Conservation (phyloP, 1,139 yeast genomes). For the Sugiyamaella castrensis region DNA sequence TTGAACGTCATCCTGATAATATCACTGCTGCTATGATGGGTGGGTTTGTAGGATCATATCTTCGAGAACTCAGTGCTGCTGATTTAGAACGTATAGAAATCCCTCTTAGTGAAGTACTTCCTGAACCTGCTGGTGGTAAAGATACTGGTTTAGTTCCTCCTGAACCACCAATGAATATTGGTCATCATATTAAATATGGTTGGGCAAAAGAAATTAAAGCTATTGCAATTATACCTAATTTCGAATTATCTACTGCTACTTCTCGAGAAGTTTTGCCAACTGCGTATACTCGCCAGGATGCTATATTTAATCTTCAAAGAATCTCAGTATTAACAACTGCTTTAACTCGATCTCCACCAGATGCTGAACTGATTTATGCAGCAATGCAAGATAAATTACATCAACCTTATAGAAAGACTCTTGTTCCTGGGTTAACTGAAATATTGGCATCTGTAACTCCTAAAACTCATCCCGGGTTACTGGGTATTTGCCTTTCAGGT, state of each 20-base stretch:
- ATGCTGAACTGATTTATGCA: conserved; percentile 76
- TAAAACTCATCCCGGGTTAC: conserved; percentile 70
- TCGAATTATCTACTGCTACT: conserved; percentile 89
- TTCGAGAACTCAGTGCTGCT: conserved; percentile 69
- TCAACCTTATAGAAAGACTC: conserved; percentile 88
- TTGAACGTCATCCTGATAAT: conserved; percentile 97
- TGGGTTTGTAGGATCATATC: conserved; percentile 93
- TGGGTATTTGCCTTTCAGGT: conserved; percentile 94
- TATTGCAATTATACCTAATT: conserved; percentile 86
- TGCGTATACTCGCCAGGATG: conserved; percentile 73
- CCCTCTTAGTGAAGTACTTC: conserved; percentile 80
- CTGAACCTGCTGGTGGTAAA: conserved; percentile 67
- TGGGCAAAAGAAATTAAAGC: conserved; percentile 85
- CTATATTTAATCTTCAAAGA: conserved; percentile 83
- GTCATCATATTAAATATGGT: conserved; percentile 81
- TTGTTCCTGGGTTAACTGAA: conserved; percentile 87
- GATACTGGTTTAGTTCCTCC: conserved; percentile 68
- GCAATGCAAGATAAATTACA: conserved; percentile 97
- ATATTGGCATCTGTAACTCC: conserved; percentile 84
- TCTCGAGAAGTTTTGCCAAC: conserved; percentile 86
- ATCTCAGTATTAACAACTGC: conserved; percentile 77
- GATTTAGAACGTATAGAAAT: conserved; percentile 75
- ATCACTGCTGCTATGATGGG: conserved; percentile 99
- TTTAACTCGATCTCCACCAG: conserved; percentile 76
- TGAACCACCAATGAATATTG: conserved; percentile 80